Conservation (phyloP, 257 asterid species). For the Ehretia macrophylla region DNA sequence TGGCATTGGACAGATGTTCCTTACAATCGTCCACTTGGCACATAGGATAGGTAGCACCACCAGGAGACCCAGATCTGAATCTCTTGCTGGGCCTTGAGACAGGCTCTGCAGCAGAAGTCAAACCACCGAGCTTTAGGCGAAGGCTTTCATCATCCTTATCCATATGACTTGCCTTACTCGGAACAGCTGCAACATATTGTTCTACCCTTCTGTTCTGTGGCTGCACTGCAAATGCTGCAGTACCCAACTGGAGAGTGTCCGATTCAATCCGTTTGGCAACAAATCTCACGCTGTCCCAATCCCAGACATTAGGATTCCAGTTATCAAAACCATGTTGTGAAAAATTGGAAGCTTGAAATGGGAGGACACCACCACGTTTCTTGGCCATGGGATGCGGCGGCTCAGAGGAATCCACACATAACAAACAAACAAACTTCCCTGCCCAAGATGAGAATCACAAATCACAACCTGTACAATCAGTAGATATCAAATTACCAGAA, state of each 20-base stretch:
- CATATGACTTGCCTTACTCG: constrained; percentile 5
- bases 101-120: constrained; percentile 35
- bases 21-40: constrained; percentile 87
- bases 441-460: too few relatives aligned
- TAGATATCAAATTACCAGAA: too few relatives aligned
- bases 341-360: constrained; percentile 32
- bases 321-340: constrained; percentile 24
- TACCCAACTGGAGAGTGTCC: constrained; percentile 20
- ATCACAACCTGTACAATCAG: too few relatives aligned
- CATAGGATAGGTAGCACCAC: constrained; percentile 45
- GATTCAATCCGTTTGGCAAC: constrained; percentile 51
- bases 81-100: constrained; percentile 58
- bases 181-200: constrained; percentile 22
- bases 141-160: constrained; percentile 31
- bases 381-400: constrained; percentile 37
- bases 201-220: background rate
- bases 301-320: constrained; percentile 73
- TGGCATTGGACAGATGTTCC: constrained; percentile 65
- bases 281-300: constrained; percentile 72
- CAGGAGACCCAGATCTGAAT: constrained; percentile 77
- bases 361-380: constrained; percentile 61
- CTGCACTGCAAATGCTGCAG: background rate
- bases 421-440: too few relatives aligned
- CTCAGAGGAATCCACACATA: too few relatives aligned
- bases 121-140: constrained; percentile 44